Evolutionary conservation across 2,329 filamentous ascomycete species (phyloP).

Genomic region (Gremmenia infestans): DNA sequence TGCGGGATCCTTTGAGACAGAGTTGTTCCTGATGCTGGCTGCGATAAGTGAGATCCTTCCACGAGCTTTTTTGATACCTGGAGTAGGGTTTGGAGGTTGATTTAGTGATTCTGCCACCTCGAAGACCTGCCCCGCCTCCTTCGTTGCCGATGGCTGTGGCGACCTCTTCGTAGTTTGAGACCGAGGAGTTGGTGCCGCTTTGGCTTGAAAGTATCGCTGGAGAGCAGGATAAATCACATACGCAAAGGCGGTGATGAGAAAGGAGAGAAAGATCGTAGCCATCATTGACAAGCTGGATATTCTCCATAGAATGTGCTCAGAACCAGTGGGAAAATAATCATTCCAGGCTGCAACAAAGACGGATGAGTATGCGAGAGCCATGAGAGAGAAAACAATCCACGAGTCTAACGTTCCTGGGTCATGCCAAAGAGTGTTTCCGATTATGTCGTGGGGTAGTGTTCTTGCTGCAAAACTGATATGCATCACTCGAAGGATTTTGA

Average conservation of each 20-base stretch:
- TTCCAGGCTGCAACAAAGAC: slow-evolving; percentile 10
- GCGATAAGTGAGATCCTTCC: not conserved
- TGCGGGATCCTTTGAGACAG: slow-evolving; percentile 5
- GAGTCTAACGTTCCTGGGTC: not conserved
- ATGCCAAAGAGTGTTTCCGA: slow-evolving; percentile 9
- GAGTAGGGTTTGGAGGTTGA: not conserved
- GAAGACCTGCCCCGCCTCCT: too few species aligned
- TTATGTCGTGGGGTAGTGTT: slow-evolving; percentile 1
- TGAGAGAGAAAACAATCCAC: not conserved
- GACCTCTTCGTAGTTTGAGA: not conserved
- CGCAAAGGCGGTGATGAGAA: slow-evolving; percentile 4
- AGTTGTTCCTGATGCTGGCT: slow-evolving; percentile 6
- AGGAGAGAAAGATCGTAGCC: slow-evolving; percentile 1
- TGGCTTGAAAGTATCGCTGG: not conserved
- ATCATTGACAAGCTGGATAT: not conserved
- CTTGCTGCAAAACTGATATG: slow-evolving; percentile 7
- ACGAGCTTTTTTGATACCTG: not conserved
- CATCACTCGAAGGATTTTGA: slow-evolving; percentile 15
- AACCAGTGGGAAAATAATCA: slow-evolving; percentile 1
- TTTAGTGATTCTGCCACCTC: not conserved
- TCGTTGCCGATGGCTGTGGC: too few species aligned
- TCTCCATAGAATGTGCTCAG: slow-evolving; percentile 8
- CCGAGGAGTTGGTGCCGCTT: not conserved
- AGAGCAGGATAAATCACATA: not conserved
- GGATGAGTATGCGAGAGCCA: not conserved